A percentile compares a stretch with the other conserved stretches of the same genome.
phyloP scores from a whole-genome alignment of 441 rosid species.

The Populus hybrid region DNA sequence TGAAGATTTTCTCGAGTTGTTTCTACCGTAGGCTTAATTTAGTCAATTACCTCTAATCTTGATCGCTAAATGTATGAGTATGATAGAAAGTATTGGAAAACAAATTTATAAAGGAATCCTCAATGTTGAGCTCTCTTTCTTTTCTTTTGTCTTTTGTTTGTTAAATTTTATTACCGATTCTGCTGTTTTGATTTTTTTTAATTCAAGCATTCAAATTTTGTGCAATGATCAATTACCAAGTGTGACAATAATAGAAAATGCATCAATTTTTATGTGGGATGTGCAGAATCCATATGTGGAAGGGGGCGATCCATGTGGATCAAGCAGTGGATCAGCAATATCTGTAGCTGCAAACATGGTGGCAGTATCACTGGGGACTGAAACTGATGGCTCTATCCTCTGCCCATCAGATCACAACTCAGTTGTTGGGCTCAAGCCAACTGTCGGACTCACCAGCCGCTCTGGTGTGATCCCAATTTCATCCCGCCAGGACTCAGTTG shows the following conservation, averaged over 20 bases:
- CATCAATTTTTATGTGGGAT: neutral
- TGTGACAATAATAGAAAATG: too few species aligned
- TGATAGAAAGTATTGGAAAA: too few species aligned
- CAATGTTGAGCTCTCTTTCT: too few species aligned
- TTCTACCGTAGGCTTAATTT: too few species aligned
- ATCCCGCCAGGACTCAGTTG: constrained; percentile 28
- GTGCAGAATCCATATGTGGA: constrained; percentile 36
- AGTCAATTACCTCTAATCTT: too few species aligned
- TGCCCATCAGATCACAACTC: constrained; percentile 36
- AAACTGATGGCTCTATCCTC: constrained; percentile 17
- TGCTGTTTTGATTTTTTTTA: too few species aligned
- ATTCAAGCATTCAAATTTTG: neutral
- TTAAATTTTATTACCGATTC: too few species aligned
- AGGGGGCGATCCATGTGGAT: constrained; percentile 32
- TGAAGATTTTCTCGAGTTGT: too few species aligned
- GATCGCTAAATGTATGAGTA: too few species aligned
- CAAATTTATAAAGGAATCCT: too few species aligned
- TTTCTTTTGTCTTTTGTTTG: too few species aligned
- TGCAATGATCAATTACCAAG: neutral
- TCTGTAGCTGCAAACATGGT: constrained; percentile 42
- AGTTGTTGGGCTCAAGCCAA: constrained; percentile 35
- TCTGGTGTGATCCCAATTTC: constrained; percentile 34
- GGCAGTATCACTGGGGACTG: constrained; percentile 32
- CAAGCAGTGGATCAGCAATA: constrained; percentile 41
- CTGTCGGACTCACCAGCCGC: constrained; percentile 40